These are phyloP conservation scores for Rhodotorula sp. DNA, from an alignment of 1,284 basidiomycete genomes.

Conservation along the genomic window DNA sequence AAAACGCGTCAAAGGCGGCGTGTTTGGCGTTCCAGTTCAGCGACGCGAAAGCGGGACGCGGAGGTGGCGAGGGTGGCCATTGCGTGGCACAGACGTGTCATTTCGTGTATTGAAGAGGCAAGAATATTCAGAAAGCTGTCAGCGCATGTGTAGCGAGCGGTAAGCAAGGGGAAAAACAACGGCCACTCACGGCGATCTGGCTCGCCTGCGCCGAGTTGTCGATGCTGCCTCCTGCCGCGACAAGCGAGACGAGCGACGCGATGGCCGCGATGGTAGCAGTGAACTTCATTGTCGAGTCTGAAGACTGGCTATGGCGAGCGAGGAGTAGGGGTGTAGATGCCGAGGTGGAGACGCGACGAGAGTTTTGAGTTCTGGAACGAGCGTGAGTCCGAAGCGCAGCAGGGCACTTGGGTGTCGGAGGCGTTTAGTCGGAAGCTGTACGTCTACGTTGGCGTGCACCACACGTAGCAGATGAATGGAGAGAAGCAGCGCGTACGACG, in stretches of 20 bases:
- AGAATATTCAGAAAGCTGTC: neutral
- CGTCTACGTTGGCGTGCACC: neutral
- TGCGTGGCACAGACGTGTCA: neutral
- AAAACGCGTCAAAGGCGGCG: too few species aligned
- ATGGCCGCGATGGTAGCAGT: conserved; percentile 4
- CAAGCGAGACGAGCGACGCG: conserved; percentile 10
- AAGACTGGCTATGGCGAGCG: neutral
- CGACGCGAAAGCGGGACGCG: neutral
- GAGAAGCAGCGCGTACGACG: too few species aligned
- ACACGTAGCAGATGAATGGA: neutral
- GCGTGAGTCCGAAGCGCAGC: neutral
- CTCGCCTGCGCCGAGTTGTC: conserved; percentile 25
- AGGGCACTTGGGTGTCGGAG: neutral
- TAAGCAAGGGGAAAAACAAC: neutral
- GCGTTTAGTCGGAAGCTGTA: neutral
- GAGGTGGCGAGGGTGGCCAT: neutral
- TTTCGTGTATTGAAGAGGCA: too few species aligned
- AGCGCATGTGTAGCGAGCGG: neutral
- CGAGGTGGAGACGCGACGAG: too few species aligned
- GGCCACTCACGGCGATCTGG: conserved; percentile 12
- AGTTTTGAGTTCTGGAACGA: neutral
- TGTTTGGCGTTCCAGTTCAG: neutral
- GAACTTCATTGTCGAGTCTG: conserved; percentile 8
- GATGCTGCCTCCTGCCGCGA: conserved; percentile 25
- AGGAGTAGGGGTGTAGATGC: neutral